phyloP scores from a whole-genome alignment of 345 rosid species.

The Raphanus sativus region DNA sequence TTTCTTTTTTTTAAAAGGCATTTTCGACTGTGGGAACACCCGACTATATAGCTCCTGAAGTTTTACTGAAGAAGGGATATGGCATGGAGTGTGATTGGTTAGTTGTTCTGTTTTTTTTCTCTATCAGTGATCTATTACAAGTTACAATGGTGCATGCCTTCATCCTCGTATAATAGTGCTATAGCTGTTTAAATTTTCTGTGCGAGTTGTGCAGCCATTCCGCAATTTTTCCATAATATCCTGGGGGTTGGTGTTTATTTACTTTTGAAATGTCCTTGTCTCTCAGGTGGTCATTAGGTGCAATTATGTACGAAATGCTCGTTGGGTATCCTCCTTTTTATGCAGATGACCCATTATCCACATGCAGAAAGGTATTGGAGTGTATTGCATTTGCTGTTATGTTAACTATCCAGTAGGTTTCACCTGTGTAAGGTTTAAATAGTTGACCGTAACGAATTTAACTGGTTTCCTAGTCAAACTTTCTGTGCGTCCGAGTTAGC shows the following conservation, averaged over 20 bases:
- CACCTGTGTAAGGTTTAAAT: neutral
- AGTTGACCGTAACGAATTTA: constrained; percentile 10
- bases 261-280: constrained; percentile 10
- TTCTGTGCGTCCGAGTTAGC: neutral
- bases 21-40: constrained; percentile 98
- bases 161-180: neutral
- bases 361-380: constrained; percentile 80
- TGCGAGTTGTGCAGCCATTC: neutral
- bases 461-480: constrained; percentile 1
- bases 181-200: neutral
- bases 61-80: constrained; percentile 92
- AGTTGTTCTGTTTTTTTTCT: constrained; percentile 37
- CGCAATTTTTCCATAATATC: constrained; percentile 7
- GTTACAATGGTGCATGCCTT: neutral
- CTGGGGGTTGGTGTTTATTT: neutral
- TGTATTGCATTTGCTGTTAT: constrained; percentile 42
- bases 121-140: neutral
- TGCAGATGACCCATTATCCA: constrained; percentile 85
- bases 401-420: constrained; percentile 18
- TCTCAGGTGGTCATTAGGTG: constrained; percentile 96
- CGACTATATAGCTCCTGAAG: constrained; percentile 97
- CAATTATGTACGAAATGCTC: constrained; percentile 97
- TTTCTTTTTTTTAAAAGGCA: constrained; percentile 52
- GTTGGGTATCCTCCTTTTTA: constrained; percentile 97
- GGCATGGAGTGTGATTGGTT: constrained; percentile 99